Evolutionary conservation across 108 stramenopile species (phyloP), one percentile per base, ranked within the genome.

Genomic region (Seminavis robusta): DNA sequence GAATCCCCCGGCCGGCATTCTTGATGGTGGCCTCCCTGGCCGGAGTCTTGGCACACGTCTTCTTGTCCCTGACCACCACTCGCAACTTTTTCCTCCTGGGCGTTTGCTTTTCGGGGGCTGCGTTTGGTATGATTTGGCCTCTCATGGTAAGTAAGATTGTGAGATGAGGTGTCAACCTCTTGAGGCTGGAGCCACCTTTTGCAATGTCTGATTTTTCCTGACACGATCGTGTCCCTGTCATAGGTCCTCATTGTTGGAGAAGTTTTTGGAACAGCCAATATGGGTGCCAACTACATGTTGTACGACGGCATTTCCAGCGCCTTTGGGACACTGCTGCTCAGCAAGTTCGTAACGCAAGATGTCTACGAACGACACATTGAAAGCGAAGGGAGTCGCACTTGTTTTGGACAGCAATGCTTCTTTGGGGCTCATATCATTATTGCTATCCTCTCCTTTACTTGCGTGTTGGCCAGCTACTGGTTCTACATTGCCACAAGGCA

Each of bases 81-180:
- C 66, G 84, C 57, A 45, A 56, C 34, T 61, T 52, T 3, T 92
- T 92, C 49, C 81, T 86, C 0, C 45, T 84, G 9, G 90, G 90
- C 1, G 78, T 80, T 7, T 69, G 84, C 32, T 52, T 92, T 23
- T 77, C 82, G 3, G 90, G 90, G 0, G 31, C 62, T 30, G 81
- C 86, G 6, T 92, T 92, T 79, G 90, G 90, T 19, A 92, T 84
- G 84, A 62, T 79, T 24, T 92, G 90, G 90, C 90, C 90, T 19
- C 47, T 88, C 40, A 65, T 92, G 77, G 90, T 78, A 9, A n/a
- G n/a, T n/a, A n/a, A n/a, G n/a, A n/a, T n/a, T n/a, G n/a, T n/a
- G n/a, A n/a, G n/a, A n/a, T n/a, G n/a, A n/a, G n/a, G n/a, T n/a
- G n/a, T n/a, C n/a, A n/a, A n/a, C n/a, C n/a, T n/a, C n/a, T n/a